Evolutionary conservation across 2,329 filamentous ascomycete species (phyloP), one percentile per base, ranked within the genome.

Genomic region (Raffaelea ambrosiae): DNA sequence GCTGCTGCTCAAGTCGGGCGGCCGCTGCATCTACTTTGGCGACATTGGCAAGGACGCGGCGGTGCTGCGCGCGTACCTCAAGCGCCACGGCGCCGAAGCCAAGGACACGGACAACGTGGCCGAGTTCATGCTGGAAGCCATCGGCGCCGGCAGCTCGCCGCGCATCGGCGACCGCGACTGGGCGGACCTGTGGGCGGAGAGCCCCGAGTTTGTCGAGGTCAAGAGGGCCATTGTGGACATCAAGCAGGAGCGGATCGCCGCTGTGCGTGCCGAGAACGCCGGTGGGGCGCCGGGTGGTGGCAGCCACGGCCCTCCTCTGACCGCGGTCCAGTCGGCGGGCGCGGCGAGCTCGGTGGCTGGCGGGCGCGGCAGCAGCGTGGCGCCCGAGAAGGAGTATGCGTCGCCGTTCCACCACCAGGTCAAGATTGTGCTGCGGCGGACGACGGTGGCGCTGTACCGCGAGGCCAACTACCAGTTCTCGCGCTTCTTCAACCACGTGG

Each of bases 391-490:
- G 57, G 88, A 95, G 64, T 95, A 86, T 57, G 90, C 90, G 0
- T 90, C 88, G 1, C 86, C 90, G 0, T 65, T 89, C 9, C 70
- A 68, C 66, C 86, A 89, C 62, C 90, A 95, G 70, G 77, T 94
- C 63, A 83, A 80, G 64, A 66, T 86, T 3, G 88, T 95, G 26
- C 76, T 81, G 55, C 72, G 69, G 49, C 81, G 90, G 49, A 88
- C 83, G 54, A 85, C 88, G 62, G 70, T 88, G 3, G 76, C 86
- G 0, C 91, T 86, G 70, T 95, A 87, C 87, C 77, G 89, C 39
- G 86, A 84, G 2, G 86, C 86, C 33, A 89, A 94, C 68, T 95
- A 95, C 62, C 82, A 88, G 46, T 93, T 94, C 64, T 94, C 88
- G 1, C 79, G 88, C 18, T 70, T 95, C 18, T 94, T 91, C 72